phyloP scores from a whole-genome alignment of 2,329 filamentous ascomycete genomes.

The Colletotrichum sansevieriae region DNA sequence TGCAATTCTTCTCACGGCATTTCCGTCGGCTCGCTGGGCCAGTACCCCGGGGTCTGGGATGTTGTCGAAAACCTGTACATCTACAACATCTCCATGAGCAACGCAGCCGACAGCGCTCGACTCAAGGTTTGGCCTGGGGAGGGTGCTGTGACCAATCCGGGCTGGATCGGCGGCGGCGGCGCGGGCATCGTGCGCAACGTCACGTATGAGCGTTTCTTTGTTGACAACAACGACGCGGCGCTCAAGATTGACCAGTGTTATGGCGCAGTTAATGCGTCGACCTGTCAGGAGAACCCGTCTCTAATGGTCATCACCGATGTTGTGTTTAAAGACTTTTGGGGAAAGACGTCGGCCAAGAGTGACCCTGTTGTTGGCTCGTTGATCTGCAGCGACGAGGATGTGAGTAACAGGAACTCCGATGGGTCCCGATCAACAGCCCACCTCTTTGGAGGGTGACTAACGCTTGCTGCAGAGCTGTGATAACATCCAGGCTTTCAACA shows the following conservation, averaged over 20 bases:
- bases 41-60: constrained; percentile 73
- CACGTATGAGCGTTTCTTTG: constrained; percentile 72
- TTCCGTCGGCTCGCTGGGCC: constrained; percentile 76
- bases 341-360: constrained; percentile 24
- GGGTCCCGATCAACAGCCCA: no score
- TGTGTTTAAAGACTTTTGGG: constrained; percentile 28
- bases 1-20: constrained; percentile 81
- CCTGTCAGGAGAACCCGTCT: not conserved
- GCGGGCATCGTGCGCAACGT: constrained; percentile 75
- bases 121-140: constrained; percentile 80
- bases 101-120: constrained; percentile 73
- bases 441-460: no score
- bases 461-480: constrained; percentile 1
- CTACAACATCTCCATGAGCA: constrained; percentile 69
- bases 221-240: constrained; percentile 68
- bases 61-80: constrained; percentile 78
- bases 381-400: constrained; percentile 22
- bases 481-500: constrained; percentile 24
- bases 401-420: not conserved
- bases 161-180: constrained; percentile 53
- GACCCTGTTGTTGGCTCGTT: constrained; percentile 28
- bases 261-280: not conserved
- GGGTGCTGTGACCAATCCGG: constrained; percentile 47
- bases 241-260: constrained; percentile 6
- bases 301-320: constrained; percentile 18